Evolutionary conservation across 768 basidiomycete species (phyloP).

Genomic region (Suillus bovinus): DNA sequence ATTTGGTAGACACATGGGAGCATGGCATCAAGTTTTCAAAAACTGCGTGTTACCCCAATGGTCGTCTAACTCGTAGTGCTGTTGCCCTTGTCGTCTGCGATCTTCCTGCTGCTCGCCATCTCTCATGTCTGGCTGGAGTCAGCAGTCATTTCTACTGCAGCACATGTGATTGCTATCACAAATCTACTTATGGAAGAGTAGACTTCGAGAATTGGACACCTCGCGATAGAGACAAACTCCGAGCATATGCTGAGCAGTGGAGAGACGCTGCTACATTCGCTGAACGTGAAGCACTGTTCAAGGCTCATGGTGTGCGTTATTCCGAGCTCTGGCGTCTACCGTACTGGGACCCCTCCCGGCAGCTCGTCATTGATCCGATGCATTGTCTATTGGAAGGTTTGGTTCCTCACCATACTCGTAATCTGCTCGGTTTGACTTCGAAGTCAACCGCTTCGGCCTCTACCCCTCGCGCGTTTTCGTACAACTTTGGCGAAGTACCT

Average conservation of each 20-base stretch:
- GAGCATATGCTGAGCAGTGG: constrained; percentile 15
- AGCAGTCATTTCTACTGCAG: constrained; percentile 29
- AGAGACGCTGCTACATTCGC: constrained; percentile 5
- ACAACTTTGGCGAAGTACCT: background rate
- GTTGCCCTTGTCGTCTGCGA: constrained; percentile 34
- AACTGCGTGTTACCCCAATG: constrained; percentile 13
- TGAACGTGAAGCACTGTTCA: constrained; percentile 9
- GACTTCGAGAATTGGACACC: constrained; percentile 16
- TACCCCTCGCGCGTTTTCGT: background rate
- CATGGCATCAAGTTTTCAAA: constrained; percentile 17
- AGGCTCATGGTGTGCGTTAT: constrained; percentile 17
- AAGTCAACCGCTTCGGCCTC: background rate
- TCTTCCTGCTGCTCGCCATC: constrained; percentile 24
- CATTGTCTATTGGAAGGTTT: constrained; percentile 9
- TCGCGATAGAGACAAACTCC: constrained; percentile 12
- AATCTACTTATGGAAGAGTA: background rate
- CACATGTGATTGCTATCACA: constrained; percentile 25
- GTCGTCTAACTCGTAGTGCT: constrained; percentile 13
- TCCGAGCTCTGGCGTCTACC: constrained; percentile 19
- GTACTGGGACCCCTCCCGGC: constrained; percentile 20
- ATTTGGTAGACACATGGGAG: constrained; percentile 18
- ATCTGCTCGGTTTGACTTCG: constrained; percentile 6
- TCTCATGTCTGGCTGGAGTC: constrained; percentile 26
- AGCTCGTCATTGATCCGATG: constrained; percentile 21
- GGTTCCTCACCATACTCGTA: too few species aligned